Conservation (phyloP, 345 rosid species). For the Erysimum cheiranthoides region DNA sequence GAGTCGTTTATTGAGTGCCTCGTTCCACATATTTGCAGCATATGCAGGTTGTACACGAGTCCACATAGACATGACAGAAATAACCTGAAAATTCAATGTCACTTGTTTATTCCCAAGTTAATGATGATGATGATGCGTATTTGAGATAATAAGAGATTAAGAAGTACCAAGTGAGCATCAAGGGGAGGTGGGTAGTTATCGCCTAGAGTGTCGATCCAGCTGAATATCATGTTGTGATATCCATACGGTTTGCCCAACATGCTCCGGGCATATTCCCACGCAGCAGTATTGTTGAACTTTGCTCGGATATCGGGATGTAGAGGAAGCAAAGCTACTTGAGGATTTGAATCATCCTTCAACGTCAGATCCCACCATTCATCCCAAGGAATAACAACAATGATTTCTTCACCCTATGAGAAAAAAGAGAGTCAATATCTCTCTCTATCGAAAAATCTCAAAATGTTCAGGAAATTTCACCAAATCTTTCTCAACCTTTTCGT, state of each 20-base stretch:
- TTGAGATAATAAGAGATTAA: neutral
- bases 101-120: neutral
- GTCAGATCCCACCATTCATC: conserved; percentile 97
- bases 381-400: conserved; percentile 89
- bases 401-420: conserved; percentile 86
- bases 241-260: conserved; percentile 99
- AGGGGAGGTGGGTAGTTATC: conserved; percentile 99
- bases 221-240: conserved; percentile 98
- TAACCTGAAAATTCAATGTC: conserved; percentile 60
- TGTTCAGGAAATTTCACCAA: neutral
- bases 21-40: conserved; percentile 99
- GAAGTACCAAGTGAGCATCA: conserved; percentile 97
- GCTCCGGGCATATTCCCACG: conserved; percentile 94
- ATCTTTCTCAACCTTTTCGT: conserved; percentile 69
- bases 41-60: conserved; percentile 93
- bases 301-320: conserved; percentile 78
- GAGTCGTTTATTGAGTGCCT: conserved; percentile 92
- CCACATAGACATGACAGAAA: conserved; percentile 99
- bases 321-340: conserved; percentile 92
- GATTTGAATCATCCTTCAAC: conserved; percentile 86
- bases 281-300: conserved; percentile 84
- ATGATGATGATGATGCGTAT: neutral
- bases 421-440: conserved; percentile 1
- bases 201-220: conserved; percentile 94
- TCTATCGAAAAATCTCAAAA: neutral